Percentiles rank a stretch among this genome's conserved stretches.
Conservation (phyloP, 441 rosid genomes). For the Daphne laureola region DNA sequence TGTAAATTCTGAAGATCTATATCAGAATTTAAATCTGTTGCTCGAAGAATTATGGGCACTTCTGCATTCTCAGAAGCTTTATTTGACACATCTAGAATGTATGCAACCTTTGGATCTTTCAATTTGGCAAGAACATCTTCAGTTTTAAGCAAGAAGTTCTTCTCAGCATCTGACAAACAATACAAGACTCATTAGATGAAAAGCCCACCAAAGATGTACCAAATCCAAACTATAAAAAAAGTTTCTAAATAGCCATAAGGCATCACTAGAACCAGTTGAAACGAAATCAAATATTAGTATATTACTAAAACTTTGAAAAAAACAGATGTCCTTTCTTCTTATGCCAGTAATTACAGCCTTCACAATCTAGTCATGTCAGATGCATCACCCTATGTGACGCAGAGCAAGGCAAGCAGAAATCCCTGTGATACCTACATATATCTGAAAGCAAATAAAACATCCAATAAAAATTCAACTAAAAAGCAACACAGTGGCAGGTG, state of each 20-base stretch:
- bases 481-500: no score
- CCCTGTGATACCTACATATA: no score
- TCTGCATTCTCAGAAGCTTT: slow-evolving; percentile 32
- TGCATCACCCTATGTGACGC: no score
- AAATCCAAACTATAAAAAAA: not conserved
- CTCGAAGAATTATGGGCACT: slow-evolving; percentile 43
- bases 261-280: not conserved
- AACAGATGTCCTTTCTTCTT: not conserved
- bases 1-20: slow-evolving; percentile 31
- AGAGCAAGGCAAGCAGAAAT: no score
- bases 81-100: slow-evolving; percentile 40
- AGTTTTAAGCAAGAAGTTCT: slow-evolving; percentile 33
- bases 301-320: not conserved
- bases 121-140: slow-evolving; percentile 50
- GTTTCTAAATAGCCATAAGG: not conserved
- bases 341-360: not conserved
- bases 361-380: no score
- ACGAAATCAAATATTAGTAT: not conserved
- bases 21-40: slow-evolving; percentile 45
- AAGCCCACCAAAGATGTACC: not conserved
- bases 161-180: slow-evolving; percentile 39
- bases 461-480: no score
- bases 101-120: slow-evolving; percentile 47
- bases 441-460: no score
- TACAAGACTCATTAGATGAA: slow-evolving; percentile 7